Evolutionary conservation across 2,329 filamentous ascomycete species (phyloP).

Genomic region (Sporothrix globosa): DNA sequence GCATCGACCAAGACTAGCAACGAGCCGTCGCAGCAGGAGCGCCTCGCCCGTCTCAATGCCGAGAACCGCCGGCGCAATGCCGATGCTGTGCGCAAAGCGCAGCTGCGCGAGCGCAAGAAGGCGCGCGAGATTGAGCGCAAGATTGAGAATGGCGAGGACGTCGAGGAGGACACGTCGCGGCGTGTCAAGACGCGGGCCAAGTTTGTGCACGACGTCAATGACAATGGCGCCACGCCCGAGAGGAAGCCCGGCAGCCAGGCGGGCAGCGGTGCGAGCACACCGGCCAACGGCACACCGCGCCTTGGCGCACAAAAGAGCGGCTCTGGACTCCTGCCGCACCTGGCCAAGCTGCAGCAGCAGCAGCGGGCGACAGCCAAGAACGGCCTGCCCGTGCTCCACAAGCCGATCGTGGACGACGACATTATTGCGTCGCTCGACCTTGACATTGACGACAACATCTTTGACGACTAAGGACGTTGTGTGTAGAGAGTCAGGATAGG

Average conservation of each 20-base stretch:
- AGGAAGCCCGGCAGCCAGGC: conserved; percentile 49
- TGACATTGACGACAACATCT: conserved; percentile 86
- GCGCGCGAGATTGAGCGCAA: conserved; percentile 64
- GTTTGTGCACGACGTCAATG: conserved; percentile 67
- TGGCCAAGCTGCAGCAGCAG: conserved; percentile 59
- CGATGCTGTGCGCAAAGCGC: conserved; percentile 88
- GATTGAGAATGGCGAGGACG: conserved; percentile 64
- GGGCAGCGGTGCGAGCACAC: conserved; percentile 53
- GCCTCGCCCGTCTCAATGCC: conserved; percentile 79
- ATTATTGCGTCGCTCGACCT: conserved; percentile 87
- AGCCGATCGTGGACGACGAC: conserved; percentile 85
- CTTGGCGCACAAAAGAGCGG: conserved; percentile 48
- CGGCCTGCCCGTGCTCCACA: conserved; percentile 69
- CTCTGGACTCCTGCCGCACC: conserved; percentile 51
- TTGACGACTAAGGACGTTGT: conserved; percentile 28
- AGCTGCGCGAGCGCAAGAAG: conserved; percentile 75
- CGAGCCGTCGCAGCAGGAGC: conserved; percentile 69
- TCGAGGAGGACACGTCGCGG: conserved; percentile 61
- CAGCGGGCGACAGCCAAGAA: conserved; percentile 57
- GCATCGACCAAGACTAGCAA: conserved; percentile 53
- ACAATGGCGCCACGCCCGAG: conserved; percentile 42
- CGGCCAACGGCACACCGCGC: conserved; percentile 56
- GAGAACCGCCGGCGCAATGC: conserved; percentile 82
- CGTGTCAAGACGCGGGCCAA: conserved; percentile 69
- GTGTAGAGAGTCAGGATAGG: neutral